Evolutionary conservation across 306 rosid genomes (phyloP), one percentile per base, ranked within the genome.

Genomic region (Sesbania bispinosa): DNA sequence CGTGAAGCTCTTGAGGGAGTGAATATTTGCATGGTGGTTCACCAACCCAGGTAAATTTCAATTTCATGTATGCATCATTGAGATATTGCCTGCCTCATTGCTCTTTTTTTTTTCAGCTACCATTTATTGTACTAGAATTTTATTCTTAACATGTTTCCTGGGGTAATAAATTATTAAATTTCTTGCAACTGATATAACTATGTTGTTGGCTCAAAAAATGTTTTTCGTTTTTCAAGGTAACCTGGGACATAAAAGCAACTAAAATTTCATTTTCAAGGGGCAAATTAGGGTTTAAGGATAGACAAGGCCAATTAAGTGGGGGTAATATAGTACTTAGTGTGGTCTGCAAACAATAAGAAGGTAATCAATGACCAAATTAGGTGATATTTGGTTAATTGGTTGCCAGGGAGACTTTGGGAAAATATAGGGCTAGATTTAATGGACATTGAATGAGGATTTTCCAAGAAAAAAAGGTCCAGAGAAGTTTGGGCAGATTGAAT

Each of bases 1-100:
- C 96, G 96, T 20, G 97, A 94, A 88, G 97, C 96, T 77, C 99
- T 94, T 21, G 97, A 89, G 83, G 99, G 97, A 61, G 97, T 94
- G 33, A 94, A 92, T 68, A 82, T 94, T 73, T 94, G 96, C 82
- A 85, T 82, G 96, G 99, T 94, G 84, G 99, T 94, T 81, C 99
- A 94, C 79, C 99, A 94, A 87, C 99, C 99, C 45, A 94, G 97
- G 99, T 94, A 85, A 36, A 70, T 47, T 75, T 68, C 13, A 50
- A 67, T 62, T 38, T 30, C 19, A 48, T 60, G 16, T 30, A 73
- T 70, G 52, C 54, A 61, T 69, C 32, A 36, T 57, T 36, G 7
- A 39, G 18, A 65, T 74, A 21, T 66, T 32, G 36, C 14, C 57
- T 60, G 62, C 65, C 38, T 42, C 21, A 33, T 14, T 21, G 32